A percentile compares a stretch with the other conserved stretches of the same genome.
These are phyloP conservation scores for Forsythia viridissima DNA, from an alignment of 257 asterid species.

Conservation along the genomic window DNA sequence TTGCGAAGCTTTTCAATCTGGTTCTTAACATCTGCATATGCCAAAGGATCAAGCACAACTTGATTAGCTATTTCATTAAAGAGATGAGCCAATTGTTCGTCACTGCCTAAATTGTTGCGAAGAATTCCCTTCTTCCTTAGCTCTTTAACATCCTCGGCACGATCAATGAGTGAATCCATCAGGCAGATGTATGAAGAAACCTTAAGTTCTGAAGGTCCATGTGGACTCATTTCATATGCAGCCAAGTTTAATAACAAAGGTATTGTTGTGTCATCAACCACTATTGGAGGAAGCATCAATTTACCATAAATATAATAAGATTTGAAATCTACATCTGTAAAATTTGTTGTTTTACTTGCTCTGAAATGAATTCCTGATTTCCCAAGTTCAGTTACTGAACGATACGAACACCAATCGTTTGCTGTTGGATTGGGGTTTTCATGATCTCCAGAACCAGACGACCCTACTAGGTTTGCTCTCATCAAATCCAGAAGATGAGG, in stretches of 20 bases:
- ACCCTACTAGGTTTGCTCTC: too few relatives aligned
- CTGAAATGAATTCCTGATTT: slow-evolving; percentile 7
- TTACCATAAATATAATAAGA: not conserved
- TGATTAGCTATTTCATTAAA: slow-evolving; percentile 20
- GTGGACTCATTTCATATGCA: slow-evolving; percentile 18
- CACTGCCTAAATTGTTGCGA: slow-evolving; percentile 23
- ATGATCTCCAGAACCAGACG: too few relatives aligned
- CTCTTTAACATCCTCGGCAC: slow-evolving; percentile 14
- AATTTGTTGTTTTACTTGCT: not conserved
- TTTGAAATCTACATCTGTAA: not conserved
- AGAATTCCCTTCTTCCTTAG: slow-evolving; percentile 15
- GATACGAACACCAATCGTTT: slow-evolving; percentile 2
- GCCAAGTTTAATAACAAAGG: slow-evolving; percentile 15
- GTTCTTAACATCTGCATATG: not conserved
- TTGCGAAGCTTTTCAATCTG: slow-evolving; percentile 6
- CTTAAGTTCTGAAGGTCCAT: not conserved
- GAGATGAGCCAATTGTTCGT: slow-evolving; percentile 16
- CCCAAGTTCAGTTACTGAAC: slow-evolving; percentile 14
- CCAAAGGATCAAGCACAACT: slow-evolving; percentile 12
- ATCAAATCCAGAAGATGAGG: too few relatives aligned
- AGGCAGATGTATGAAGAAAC: slow-evolving; percentile 14
- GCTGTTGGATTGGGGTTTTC: too few relatives aligned
- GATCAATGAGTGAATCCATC: slow-evolving; percentile 20
- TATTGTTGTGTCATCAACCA: slow-evolving; percentile 19
- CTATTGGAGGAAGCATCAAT: slow-evolving; percentile 13